A percentile compares a stretch with the other conserved stretches of the same genome.
These are phyloP conservation scores for Diaporthe australafricana DNA, from an alignment of 2,329 filamentous ascomycete species.

Conservation along the genomic window DNA sequence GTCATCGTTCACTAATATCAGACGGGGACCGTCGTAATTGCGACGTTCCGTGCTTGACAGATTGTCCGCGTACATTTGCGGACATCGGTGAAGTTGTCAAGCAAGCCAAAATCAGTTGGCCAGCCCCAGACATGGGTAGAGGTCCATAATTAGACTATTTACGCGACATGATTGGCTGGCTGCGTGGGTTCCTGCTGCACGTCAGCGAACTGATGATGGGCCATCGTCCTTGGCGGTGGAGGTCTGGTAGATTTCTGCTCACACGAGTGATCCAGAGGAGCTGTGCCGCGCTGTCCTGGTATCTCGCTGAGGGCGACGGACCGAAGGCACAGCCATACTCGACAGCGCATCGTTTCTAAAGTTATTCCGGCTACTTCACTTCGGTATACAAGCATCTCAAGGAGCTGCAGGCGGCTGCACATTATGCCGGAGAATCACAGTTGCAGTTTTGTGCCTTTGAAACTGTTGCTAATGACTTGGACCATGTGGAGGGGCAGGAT, in stretches of 20 bases:
- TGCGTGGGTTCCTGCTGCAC: too few species aligned
- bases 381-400: too few species aligned
- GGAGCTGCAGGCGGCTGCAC: too few species aligned
- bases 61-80: neutral
- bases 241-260: neutral
- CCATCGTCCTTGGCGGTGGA: neutral
- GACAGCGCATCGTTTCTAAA: too few species aligned
- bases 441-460: neutral
- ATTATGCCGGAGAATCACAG: neutral
- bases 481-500: neutral
- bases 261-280: too few species aligned
- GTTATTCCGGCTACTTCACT: too few species aligned
- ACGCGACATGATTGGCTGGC: neutral
- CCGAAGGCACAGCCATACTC: too few species aligned
- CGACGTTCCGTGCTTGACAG: neutral
- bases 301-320: too few species aligned
- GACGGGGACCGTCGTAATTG: neutral
- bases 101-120: neutral
- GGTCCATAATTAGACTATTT: neutral
- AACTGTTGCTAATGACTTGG: neutral
- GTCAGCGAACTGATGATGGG: neutral
- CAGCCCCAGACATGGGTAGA: neutral
- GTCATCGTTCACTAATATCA: neutral
- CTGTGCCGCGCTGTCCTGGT: too few species aligned
- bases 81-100: neutral